Percentiles rank a stretch among this genome's conserved stretches.
These are phyloP conservation scores for Garcia nutans DNA, from an alignment of 345 rosid species.

Conservation along the genomic window DNA sequence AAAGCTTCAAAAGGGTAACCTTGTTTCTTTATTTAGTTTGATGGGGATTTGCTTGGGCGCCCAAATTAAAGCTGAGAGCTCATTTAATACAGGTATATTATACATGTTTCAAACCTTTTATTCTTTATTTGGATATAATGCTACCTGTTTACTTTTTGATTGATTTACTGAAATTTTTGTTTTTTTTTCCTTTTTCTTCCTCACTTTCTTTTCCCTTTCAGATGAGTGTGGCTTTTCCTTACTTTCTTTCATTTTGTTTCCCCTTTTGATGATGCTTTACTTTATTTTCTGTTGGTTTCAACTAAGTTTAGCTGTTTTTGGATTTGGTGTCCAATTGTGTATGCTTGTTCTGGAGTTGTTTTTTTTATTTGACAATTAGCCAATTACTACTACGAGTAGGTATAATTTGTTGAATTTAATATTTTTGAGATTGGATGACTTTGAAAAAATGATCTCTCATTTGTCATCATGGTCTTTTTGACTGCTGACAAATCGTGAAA, in stretches of 20 bases:
- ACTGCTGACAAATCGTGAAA: background rate
- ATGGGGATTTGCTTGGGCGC: slow-evolving; percentile 96
- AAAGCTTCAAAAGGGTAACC: slow-evolving; percentile 24
- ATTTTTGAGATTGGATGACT: background rate
- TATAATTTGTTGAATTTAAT: slow-evolving; percentile 4
- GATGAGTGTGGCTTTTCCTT: background rate
- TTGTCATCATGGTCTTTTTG: background rate
- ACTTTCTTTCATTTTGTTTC: background rate
- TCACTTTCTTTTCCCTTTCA: background rate
- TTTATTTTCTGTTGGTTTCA: slow-evolving; percentile 6
- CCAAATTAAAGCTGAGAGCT: slow-evolving; percentile 83
- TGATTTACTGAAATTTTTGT: background rate
- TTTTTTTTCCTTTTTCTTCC: background rate
- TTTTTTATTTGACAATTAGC: background rate
- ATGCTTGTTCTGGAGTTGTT: slow-evolving; percentile 7
- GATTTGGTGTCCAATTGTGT: background rate
- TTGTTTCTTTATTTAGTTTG: slow-evolving; percentile 19
- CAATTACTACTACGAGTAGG: background rate
- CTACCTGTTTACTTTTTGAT: background rate
- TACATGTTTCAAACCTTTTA: background rate
- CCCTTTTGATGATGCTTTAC: slow-evolving; percentile 8
- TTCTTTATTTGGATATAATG: background rate
- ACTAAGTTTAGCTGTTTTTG: background rate
- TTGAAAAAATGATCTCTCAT: background rate
- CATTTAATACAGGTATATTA: slow-evolving; percentile 57